A percentile compares a stretch with the other conserved stretches of the same genome.
Evolutionary conservation across 306 rosid genomes (phyloP).

Genomic region (Quercus engelmannii): DNA sequence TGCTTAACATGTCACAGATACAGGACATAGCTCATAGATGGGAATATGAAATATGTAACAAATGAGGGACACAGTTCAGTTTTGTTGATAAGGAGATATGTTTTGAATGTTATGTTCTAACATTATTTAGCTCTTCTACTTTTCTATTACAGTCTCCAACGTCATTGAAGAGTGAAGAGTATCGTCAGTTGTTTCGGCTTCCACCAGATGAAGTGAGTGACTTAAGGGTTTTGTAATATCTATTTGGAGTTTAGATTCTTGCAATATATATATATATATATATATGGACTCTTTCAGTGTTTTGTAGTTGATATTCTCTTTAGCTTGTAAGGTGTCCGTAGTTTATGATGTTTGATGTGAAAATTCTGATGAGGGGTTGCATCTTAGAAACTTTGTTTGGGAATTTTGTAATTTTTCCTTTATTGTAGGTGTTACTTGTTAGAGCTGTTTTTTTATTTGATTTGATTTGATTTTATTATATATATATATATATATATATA

Average conservation of each 20-base stretch:
- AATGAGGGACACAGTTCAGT: neutral
- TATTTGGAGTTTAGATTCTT: neutral
- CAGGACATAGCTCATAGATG: too few species aligned
- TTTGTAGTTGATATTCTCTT: constrained; percentile 9
- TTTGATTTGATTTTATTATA: too few species aligned
- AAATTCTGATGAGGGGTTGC: neutral
- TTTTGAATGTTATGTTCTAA: neutral
- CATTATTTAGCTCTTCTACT: too few species aligned
- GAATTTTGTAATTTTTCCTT: neutral
- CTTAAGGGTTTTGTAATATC: constrained; percentile 8
- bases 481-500: too few species aligned
- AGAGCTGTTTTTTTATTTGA: neutral
- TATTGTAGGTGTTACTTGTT: neutral
- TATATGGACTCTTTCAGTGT: neutral
- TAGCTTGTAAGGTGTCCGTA: neutral
- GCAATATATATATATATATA: too few species aligned
- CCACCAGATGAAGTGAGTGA: constrained; percentile 79
- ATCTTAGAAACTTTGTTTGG: neutral
- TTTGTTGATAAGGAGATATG: neutral
- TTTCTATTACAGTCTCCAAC: too few species aligned
- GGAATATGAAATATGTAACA: neutral
- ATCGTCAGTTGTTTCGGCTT: too few species aligned
- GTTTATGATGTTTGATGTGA: neutral
- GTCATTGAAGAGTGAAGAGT: too few species aligned
- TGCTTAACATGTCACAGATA: too few species aligned